Percentiles rank a stretch among this genome's conserved stretches.
Evolutionary conservation across 1,284 basidiomycete species (phyloP).

Genomic region (Abortiporus biennis): DNA sequence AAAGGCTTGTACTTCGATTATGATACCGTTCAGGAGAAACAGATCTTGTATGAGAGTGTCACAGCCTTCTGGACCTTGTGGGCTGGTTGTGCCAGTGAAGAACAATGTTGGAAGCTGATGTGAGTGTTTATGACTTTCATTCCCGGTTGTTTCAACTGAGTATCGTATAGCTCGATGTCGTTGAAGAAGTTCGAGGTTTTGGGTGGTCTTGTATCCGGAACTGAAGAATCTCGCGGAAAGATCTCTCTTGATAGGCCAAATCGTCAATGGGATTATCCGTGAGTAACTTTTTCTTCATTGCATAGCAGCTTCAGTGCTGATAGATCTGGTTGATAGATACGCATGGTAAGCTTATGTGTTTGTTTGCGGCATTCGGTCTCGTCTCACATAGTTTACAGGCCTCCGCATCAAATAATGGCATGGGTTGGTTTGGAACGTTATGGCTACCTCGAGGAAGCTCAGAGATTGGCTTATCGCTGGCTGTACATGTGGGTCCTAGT

Average conservation of each 20-base stretch:
- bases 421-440: conserved; percentile 98
- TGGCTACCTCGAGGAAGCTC: conserved; percentile 91
- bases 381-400: conserved; percentile 50
- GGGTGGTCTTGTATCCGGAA: conserved; percentile 94
- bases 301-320: conserved; percentile 14
- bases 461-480: conserved; percentile 92
- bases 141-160: conserved; percentile 13
- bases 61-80: conserved; percentile 96
- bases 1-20: conserved; percentile 96
- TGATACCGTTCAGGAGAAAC: conserved; percentile 85
- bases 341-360: conserved; percentile 41
- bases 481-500: conserved; percentile 76
- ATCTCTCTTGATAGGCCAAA: conserved; percentile 96
- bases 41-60: conserved; percentile 92
- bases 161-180: conserved; percentile 58
- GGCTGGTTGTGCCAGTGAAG: conserved; percentile 94
- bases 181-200: conserved; percentile 94
- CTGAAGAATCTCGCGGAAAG: conserved; percentile 93
- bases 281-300: conserved; percentile 27
- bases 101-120: conserved; percentile 92
- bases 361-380: conserved; percentile 2
- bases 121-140: conserved; percentile 31
- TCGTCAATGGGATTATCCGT: conserved; percentile 96
- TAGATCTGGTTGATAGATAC: conserved; percentile 36
- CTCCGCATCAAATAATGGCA: conserved; percentile 94